Base-by-base conservation (phyloP, 495 filamentous ascomycete genomes). In the Hypoxylon intermedium region DNA sequence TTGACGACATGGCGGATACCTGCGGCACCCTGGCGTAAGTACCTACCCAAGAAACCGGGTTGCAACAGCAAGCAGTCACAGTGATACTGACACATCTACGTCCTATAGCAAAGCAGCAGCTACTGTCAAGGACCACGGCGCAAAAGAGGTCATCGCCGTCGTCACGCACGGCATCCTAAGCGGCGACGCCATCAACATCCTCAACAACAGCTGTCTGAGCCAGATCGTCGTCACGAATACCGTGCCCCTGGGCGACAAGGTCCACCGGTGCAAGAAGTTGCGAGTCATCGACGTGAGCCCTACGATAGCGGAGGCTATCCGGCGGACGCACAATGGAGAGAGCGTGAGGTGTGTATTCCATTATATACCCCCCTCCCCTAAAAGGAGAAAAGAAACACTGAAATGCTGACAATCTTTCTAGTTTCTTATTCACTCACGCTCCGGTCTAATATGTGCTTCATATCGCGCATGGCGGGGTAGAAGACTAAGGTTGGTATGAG, bases 131-230 rank as follows among this genome's bases (percentile, higher is more conserved):
- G 83, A 91, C 62, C 89, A 98, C 74, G 90, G 91, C 41, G 94
- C 94, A 0, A 84, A 83, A 58, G 86, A 93, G 66, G 91, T 93
- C 46, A 87, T 97, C 48, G 94, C 95, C 26, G 92, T 98, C 51
- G 95, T 98, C 45, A 97, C 94, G 2, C 94, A 98, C 72, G 94
- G 93, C 26, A 97, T 98, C 54, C 77, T 98, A 24, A 93, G 89
- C 55, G 94, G 94, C 3, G 89, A 91, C 63, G 94, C 94, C 23
- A 93, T 96, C 51, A 89, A 93, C 73, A 92, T 85, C 33, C 79
- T 98, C 56, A 97, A 98, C 72, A 83, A 82, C 59, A 96, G 92
- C 71, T 79, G 83, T 59, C 75, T 98, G 62, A 85, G 78, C 54
- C 86, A 86, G 52, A 74, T 98, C 5, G 92, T 98, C 11, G 93